Evolutionary conservation across 164 flowering plant species (phyloP).

Genomic region (Magnolia officinalis): DNA sequence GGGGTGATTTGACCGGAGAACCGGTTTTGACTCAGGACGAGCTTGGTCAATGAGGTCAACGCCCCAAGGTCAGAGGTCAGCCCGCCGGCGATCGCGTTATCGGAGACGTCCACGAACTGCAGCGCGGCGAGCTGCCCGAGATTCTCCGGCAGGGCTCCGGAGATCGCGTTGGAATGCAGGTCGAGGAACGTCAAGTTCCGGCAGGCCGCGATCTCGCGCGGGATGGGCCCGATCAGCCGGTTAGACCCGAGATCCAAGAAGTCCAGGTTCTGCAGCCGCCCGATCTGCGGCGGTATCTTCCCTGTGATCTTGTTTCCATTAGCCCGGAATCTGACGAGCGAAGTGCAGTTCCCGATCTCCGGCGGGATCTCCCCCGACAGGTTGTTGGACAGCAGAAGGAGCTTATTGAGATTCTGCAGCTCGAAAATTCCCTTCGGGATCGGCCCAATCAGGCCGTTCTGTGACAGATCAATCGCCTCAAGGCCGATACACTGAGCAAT

Average conservation of each 20-base stretch:
- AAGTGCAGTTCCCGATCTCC: slow-evolving; percentile 81
- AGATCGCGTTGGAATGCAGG: slow-evolving; percentile 67
- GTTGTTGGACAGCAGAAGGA: slow-evolving; percentile 74
- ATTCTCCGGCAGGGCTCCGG: slow-evolving; percentile 54
- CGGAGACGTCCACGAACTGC: slow-evolving; percentile 69
- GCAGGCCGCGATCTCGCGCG: slow-evolving; percentile 61
- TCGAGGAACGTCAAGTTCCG: slow-evolving; percentile 69
- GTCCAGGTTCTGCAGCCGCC: slow-evolving; percentile 53
- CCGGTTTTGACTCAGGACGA: slow-evolving; percentile 52
- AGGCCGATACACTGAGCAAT: slow-evolving; percentile 61
- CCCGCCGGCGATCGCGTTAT: slow-evolving; percentile 58
- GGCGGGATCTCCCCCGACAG: slow-evolving; percentile 80
- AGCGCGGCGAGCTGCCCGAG: slow-evolving; percentile 52
- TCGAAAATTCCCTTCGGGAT: slow-evolving; percentile 66
- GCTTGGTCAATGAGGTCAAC: slow-evolving; percentile 57
- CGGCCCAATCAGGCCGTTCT: slow-evolving; percentile 61
- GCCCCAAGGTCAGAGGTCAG: slow-evolving; percentile 47
- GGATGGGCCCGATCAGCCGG: slow-evolving; percentile 58
- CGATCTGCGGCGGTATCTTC: slow-evolving; percentile 77
- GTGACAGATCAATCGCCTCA: slow-evolving; percentile 86
- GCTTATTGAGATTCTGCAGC: slow-evolving; percentile 73
- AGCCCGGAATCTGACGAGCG: slow-evolving; percentile 55
- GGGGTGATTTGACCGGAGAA: slow-evolving; percentile 67
- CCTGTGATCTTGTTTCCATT: slow-evolving; percentile 62
- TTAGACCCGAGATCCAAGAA: slow-evolving; percentile 76